Conservation (phyloP, 192 early-diverging fungal species). For the Backusella tuberculispora region DNA sequence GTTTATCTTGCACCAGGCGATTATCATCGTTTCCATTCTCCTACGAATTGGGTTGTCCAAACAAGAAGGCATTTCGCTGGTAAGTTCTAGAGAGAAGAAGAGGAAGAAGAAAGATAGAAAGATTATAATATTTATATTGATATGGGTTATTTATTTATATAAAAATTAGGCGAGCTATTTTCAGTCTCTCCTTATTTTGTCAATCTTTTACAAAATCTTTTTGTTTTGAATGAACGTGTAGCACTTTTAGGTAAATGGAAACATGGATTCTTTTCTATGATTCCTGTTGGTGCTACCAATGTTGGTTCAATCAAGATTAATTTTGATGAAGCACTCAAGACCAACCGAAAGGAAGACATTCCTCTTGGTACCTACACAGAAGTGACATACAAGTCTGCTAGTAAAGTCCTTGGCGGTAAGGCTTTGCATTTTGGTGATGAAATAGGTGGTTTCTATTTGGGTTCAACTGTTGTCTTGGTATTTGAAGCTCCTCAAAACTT, state of each 20-base stretch:
- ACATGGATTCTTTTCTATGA: slow-evolving; percentile 95
- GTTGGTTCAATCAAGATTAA: slow-evolving; percentile 96
- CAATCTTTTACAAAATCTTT: slow-evolving; percentile 81
- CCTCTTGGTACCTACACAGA: slow-evolving; percentile 79
- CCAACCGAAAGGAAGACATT: slow-evolving; percentile 64
- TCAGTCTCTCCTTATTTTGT: slow-evolving; percentile 95
- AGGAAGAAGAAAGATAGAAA: neutral
- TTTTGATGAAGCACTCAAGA: slow-evolving; percentile 81
- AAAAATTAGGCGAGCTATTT: slow-evolving; percentile 79
- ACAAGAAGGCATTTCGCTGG: slow-evolving; percentile 88
- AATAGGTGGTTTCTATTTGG: slow-evolving; percentile 94
- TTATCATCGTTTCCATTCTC: slow-evolving; percentile 99
- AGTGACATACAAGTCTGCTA: slow-evolving; percentile 65
- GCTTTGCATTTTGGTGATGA: slow-evolving; percentile 81
- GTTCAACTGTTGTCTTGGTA: slow-evolving; percentile 94
- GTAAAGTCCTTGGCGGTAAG: slow-evolving; percentile 64
- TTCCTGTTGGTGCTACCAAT: slow-evolving; percentile 97
- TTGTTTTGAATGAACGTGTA: slow-evolving; percentile 97
- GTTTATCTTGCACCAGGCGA: slow-evolving; percentile 98
- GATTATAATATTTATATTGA: neutral
- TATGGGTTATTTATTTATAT: neutral
- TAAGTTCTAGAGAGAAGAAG: slow-evolving; percentile 33
- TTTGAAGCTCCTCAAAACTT: slow-evolving; percentile 93
- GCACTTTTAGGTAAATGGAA: slow-evolving; percentile 91
- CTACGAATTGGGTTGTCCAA: slow-evolving; percentile 92